Percentiles rank a stretch among this genome's conserved stretches.
phyloP scores from a whole-genome alignment of 176 grass and related monocot species.

The Carex myosuroides region DNA sequence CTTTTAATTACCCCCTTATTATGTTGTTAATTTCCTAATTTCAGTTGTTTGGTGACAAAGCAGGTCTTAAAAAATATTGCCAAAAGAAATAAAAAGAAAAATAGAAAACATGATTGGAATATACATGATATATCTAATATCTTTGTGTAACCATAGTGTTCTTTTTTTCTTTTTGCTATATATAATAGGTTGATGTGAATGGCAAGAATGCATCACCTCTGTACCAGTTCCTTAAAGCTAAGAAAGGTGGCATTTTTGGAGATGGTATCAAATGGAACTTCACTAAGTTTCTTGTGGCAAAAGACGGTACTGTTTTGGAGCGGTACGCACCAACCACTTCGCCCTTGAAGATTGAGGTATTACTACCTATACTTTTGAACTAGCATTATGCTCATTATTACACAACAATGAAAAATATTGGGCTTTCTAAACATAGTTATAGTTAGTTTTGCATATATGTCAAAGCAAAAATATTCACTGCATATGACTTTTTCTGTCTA shows the following conservation, averaged over 20 bases:
- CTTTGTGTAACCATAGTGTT: background rate
- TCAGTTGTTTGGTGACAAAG: background rate
- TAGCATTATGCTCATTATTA: background rate
- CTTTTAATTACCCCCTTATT: background rate
- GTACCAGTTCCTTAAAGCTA: conserved; percentile 33
- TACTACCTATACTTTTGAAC: background rate
- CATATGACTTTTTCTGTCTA: background rate
- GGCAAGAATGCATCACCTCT: conserved; percentile 30
- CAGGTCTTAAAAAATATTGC: background rate
- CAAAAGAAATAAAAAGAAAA: background rate
- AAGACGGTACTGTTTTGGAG: conserved; percentile 27
- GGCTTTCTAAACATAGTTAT: background rate
- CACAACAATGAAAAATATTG: background rate
- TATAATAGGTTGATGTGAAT: conserved; percentile 35
- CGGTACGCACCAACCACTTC: conserved; percentile 34
- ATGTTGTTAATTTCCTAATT: background rate
- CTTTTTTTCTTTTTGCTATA: background rate
- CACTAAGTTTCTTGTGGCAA: conserved; percentile 32
- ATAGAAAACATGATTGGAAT: background rate
- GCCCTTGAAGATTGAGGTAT: conserved; percentile 32
- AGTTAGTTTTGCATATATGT: background rate
- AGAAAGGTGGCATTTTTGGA: conserved; percentile 33
- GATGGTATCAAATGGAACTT: conserved; percentile 39
- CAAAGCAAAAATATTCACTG: background rate
- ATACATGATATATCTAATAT: background rate